Conservation (phyloP, 805 yeast genomes). For the Starmerella stellata region DNA sequence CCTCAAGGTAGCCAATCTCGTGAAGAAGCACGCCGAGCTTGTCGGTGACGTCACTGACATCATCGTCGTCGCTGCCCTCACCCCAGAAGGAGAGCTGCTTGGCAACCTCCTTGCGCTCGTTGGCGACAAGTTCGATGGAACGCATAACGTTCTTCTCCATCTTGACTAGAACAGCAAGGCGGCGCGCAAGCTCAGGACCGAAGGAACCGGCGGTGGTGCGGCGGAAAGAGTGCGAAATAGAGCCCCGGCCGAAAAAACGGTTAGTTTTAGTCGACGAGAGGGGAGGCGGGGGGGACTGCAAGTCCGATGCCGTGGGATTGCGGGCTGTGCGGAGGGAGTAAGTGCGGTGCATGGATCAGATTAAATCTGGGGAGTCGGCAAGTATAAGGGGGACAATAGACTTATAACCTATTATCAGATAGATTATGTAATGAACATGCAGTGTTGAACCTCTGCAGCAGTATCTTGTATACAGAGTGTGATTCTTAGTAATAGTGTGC, state of each 20-base stretch:
- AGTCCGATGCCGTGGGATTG: conserved; percentile 94
- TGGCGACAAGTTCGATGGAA: conserved; percentile 77
- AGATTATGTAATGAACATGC: background rate
- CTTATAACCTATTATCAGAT: conserved; percentile 9
- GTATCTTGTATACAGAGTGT: no score
- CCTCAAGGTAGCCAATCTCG: conserved; percentile 96
- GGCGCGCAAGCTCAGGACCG: conserved; percentile 89
- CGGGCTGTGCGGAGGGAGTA: conserved; percentile 86
- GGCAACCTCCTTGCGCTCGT: conserved; percentile 90
- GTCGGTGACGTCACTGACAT: conserved; percentile 90
- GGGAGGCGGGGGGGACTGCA: conserved; percentile 90
- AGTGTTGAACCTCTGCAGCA: no score
- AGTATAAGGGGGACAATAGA: conserved; percentile 1
- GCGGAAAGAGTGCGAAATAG: conserved; percentile 31
- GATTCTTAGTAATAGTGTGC: no score
- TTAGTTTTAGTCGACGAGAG: conserved; percentile 69
- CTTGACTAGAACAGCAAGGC: conserved; percentile 78
- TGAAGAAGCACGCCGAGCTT: conserved; percentile 87
- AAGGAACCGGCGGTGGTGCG: conserved; percentile 75
- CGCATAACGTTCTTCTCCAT: conserved; percentile 93
- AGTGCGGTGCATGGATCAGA: conserved; percentile 72
- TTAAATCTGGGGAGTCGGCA: background rate
- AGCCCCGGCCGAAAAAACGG: conserved; percentile 76
- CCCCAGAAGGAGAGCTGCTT: conserved; percentile 97
- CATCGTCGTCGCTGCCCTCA: conserved; percentile 82